Conservation (phyloP, 1,284 basidiomycete species). For the Cystobasidium pallidum region DNA sequence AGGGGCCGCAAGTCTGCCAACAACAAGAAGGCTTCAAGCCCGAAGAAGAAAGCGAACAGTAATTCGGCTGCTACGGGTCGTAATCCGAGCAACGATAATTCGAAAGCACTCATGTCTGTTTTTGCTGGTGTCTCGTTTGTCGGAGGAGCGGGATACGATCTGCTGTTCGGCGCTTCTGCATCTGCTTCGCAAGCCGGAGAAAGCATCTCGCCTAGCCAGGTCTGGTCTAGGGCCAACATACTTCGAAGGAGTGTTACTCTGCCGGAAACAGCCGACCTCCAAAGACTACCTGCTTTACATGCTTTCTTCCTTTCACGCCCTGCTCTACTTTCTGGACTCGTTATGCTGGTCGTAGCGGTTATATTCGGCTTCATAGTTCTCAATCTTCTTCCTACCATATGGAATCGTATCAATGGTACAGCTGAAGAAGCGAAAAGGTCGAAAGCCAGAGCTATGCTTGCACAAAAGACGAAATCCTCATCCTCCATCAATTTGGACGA, state of each 20-base stretch:
- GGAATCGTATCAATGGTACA: slow-evolving; percentile 13
- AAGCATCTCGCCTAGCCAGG: slow-evolving; percentile 25
- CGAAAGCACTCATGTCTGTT: slow-evolving; percentile 39
- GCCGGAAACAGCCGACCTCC: neutral
- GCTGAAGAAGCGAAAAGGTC: slow-evolving; percentile 10
- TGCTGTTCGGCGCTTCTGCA: slow-evolving; percentile 28
- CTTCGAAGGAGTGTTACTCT: slow-evolving; percentile 5
- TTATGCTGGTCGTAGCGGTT: slow-evolving; percentile 24
- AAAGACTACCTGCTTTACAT: slow-evolving; percentile 21
- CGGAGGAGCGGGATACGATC: slow-evolving; percentile 38
- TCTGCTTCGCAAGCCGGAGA: slow-evolving; percentile 9
- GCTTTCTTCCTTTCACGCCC: slow-evolving; percentile 35
- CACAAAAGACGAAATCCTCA: slow-evolving; percentile 8
- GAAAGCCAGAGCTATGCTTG: slow-evolving; percentile 6
- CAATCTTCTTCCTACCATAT: slow-evolving; percentile 1
- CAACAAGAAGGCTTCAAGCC: slow-evolving; percentile 4
- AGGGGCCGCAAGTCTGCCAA: slow-evolving; percentile 15
- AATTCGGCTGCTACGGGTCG: neutral
- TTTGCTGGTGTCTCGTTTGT: slow-evolving; percentile 43
- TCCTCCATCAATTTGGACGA: neutral
- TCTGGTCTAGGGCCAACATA: slow-evolving; percentile 35
- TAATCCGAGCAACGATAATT: neutral
- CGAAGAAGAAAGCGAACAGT: slow-evolving; percentile 25
- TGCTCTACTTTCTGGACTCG: slow-evolving; percentile 34
- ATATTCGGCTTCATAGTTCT: slow-evolving; percentile 7